phyloP scores from a whole-genome alignment of 495 filamentous ascomycete species.

The Thozetella sp. region DNA sequence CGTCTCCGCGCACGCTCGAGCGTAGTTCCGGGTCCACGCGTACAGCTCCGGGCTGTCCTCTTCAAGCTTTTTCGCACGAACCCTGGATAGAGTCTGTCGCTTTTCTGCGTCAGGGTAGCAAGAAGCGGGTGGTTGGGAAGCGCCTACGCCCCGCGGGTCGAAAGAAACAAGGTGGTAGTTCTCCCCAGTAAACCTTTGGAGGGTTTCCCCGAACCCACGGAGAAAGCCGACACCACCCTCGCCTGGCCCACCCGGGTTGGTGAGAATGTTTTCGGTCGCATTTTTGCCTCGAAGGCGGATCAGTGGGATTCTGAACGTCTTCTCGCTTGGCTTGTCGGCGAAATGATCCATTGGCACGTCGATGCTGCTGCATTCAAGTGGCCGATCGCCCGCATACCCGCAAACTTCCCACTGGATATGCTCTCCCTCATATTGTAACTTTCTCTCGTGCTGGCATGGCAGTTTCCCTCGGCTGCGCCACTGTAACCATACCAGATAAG shows the following conservation, averaged over 20 bases:
- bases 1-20: conserved; percentile 36
- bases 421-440: conserved; percentile 30
- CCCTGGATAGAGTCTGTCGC: conserved; percentile 20
- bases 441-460: background rate
- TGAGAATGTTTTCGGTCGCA: conserved; percentile 39
- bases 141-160: conserved; percentile 47
- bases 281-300: conserved; percentile 37
- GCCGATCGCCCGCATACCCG: conserved; percentile 25
- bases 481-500: background rate
- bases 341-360: conserved; percentile 50
- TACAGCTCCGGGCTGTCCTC: conserved; percentile 41
- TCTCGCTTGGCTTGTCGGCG: conserved; percentile 22
- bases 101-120: conserved; percentile 35
- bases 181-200: conserved; percentile 39
- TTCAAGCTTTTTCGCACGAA: conserved; percentile 23
- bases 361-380: conserved; percentile 34
- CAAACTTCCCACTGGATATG: conserved; percentile 36
- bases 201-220: conserved; percentile 24
- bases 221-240: conserved; percentile 37
- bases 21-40: conserved; percentile 37
- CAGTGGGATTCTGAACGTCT: conserved; percentile 41
- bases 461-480: background rate
- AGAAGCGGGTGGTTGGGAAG: conserved; percentile 30
- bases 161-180: conserved; percentile 43
- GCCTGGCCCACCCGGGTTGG: conserved; percentile 49